Base-by-base conservation (phyloP, 208 protist genomes). In the Trypanosoma cruzi region DNA sequence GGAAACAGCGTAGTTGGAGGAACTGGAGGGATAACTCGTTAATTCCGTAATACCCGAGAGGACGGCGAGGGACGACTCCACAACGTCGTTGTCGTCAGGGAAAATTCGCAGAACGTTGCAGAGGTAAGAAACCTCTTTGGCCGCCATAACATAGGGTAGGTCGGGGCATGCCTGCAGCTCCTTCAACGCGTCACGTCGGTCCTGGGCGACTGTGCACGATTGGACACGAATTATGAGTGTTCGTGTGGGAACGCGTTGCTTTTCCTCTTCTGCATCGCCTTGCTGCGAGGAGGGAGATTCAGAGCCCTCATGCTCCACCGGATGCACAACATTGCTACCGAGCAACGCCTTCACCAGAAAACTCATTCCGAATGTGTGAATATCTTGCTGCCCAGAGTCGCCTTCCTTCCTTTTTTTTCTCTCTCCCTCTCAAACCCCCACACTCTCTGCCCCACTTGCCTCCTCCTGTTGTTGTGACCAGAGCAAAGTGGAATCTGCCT, bases 271-370 rank as follows among this genome's bases (percentile, higher is more conserved):
- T 40, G 58, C 22, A 13, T 66, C 24, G 20, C 54, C 52, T 34
- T 79, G 18, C 37, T 32, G 16, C 55, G 24, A 11, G 29, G 10
- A 4, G 4, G 50, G 50, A 4, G 50, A 55, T 11, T 26, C 50
- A 4, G n/a, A 2, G 4, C 24, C 29, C 22, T 55, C 50, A 5
- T 31, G 50, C 22, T 6, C 50, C 34, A 31, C 24, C 1, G 90
- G 90, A 60, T 95, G 90, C 16, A 95, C 90, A n/a, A 95, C 85
- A 20, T 73, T 65, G 26, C 93, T 73, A 5, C 90, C 90, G 18
- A 95, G 65, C n/a, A 95, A 66, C 2, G 75, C 75, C 50, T 81
- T 89, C 28, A 93, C 81, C 13, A 95, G 55, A 61, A 90, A 84
- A 61, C 90, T 95, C 90, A 95, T 95, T 57, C n/a, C n/a, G 10